Conservation (phyloP, 163 green algal genomes). For the Volvox carteri region DNA sequence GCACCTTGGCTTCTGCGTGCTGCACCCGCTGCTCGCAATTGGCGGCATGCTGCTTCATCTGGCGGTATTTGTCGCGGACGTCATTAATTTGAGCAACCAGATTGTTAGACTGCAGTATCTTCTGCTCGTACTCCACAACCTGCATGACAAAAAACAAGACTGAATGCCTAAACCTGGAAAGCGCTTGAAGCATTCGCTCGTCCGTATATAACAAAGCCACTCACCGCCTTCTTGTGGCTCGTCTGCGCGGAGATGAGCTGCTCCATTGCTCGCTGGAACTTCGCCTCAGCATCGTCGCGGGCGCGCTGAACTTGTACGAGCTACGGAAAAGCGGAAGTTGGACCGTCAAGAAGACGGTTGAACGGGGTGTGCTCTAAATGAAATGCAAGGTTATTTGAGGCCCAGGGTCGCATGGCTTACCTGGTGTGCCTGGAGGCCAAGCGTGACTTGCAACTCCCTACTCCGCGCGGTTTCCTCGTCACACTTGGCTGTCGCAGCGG, state of each 20-base stretch:
- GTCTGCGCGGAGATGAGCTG: constrained; percentile 51
- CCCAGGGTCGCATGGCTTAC: neutral
- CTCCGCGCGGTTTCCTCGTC: constrained; percentile 12
- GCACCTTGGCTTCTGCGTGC: constrained; percentile 6
- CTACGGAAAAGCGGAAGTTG: constrained; percentile 9
- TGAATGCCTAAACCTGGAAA: no score
- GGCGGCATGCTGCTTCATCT: constrained; percentile 7
- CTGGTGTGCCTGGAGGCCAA: constrained; percentile 49
- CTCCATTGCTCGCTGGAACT: constrained; percentile 54
- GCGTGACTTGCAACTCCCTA: constrained; percentile 32
- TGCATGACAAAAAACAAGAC: neutral
- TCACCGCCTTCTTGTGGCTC: constrained; percentile 51
- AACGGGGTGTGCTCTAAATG: no score
- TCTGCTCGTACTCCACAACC: constrained; percentile 44
- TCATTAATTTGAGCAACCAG: neutral
- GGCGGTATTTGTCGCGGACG: constrained; percentile 1
- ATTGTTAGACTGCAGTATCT: neutral
- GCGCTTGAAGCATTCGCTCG: no score
- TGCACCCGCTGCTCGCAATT: neutral
- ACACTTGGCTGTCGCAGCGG: neutral
- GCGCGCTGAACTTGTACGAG: neutral
- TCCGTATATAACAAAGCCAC: no score
- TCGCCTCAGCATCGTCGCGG: constrained; percentile 27
- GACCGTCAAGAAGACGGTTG: no score
- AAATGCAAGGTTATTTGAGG: neutral